Evolutionary conservation across 805 yeast species (phyloP).

Genomic region (Cyberlindnera meyerae): DNA sequence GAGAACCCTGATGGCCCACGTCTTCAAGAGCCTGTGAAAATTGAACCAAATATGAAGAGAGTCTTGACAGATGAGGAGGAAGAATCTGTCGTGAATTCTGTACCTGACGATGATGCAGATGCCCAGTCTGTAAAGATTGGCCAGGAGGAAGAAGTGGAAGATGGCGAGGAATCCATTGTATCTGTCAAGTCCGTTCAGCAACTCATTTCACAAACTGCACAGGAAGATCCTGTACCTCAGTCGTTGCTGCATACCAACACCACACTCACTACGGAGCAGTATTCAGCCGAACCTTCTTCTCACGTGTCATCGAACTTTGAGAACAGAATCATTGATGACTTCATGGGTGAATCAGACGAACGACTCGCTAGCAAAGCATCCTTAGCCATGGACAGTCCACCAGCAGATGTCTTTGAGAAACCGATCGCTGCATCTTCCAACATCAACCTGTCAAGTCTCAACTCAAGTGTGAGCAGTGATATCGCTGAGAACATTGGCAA

Average conservation of each 20-base stretch:
- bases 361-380: conserved; percentile 8
- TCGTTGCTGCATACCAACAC: neutral
- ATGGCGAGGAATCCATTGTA: conserved; percentile 1
- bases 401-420: conserved; percentile 17
- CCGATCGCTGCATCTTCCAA: conserved; percentile 28
- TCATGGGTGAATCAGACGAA: conserved; percentile 20
- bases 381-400: conserved; percentile 5
- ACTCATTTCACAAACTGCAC: too few relatives aligned
- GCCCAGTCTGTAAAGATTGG: conserved; percentile 1
- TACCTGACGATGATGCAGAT: conserved; percentile 1
- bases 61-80: neutral
- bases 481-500: conserved; percentile 23
- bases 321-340: conserved; percentile 23
- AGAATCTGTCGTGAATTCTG: neutral
- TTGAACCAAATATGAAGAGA: conserved; percentile 10
- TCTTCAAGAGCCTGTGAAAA: conserved; percentile 12
- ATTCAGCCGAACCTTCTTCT: conserved; percentile 14
- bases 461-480: conserved; percentile 18
- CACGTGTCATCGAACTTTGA: conserved; percentile 23
- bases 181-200: too few relatives aligned
- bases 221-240: conserved; percentile 12
- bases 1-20: conserved; percentile 1
- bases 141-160: conserved; percentile 1
- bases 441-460: conserved; percentile 22
- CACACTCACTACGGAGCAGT: conserved; percentile 1